Conservation (phyloP, 106 monocot genomes). For the Xerophyta viscosa region DNA sequence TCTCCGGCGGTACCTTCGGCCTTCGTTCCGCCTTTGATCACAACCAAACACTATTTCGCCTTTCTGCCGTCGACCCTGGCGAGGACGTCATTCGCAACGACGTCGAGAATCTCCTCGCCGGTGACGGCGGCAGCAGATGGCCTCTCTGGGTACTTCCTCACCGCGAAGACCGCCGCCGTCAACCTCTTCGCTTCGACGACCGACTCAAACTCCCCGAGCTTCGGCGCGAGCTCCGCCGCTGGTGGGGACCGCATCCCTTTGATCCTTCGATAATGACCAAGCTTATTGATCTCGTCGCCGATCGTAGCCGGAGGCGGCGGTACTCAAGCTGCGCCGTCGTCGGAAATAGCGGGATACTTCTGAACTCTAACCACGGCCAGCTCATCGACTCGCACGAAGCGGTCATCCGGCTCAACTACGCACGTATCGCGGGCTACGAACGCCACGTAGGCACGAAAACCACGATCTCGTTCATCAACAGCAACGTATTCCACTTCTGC, state of each 20-base stretch:
- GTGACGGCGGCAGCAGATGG: too few species aligned
- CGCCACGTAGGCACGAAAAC: slow-evolving; percentile 38
- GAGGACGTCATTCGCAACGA: slow-evolving; percentile 1
- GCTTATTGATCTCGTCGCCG: too few species aligned
- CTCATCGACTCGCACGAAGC: slow-evolving; percentile 33
- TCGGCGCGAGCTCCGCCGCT: slow-evolving; percentile 8
- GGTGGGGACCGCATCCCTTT: slow-evolving; percentile 8
- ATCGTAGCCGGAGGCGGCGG: slow-evolving; percentile 8
- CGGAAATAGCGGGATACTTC: slow-evolving; percentile 51
- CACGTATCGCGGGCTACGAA: slow-evolving; percentile 19
- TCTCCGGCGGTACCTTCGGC: too few species aligned
- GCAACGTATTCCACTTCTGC: slow-evolving; percentile 39
- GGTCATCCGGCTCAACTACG: slow-evolving; percentile 61
- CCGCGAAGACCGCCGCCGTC: slow-evolving; percentile 4
- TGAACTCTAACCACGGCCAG: slow-evolving; percentile 14
- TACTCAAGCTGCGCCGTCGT: slow-evolving; percentile 48
- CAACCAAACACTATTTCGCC: too few species aligned
- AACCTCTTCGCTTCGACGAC: slow-evolving; percentile 6
- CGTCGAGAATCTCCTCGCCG: slow-evolving; percentile 13
- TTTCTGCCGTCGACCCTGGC: slow-evolving; percentile 6
- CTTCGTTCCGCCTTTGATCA: too few species aligned
- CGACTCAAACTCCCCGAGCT: slow-evolving; percentile 1
- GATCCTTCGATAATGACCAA: slow-evolving; percentile 5
- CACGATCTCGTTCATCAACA: slow-evolving; percentile 47
- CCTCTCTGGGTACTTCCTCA: too few species aligned